These are phyloP conservation scores for Acarospora socialis DNA, from an alignment of 2,329 filamentous ascomycete genomes.

Conservation along the genomic window DNA sequence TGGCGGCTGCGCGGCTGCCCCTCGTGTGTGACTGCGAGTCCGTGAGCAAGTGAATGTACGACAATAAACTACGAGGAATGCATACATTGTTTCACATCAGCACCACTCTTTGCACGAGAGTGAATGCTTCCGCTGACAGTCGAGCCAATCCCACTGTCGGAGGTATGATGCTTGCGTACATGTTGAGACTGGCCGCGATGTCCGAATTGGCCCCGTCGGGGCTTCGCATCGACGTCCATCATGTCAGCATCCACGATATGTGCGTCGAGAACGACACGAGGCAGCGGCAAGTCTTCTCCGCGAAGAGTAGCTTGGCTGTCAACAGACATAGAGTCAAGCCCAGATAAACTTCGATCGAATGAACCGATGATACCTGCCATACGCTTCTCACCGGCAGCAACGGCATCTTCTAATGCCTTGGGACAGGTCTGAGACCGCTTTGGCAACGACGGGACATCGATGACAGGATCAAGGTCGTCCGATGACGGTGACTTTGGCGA, in stretches of 20 bases:
- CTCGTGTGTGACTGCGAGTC: too few species aligned
- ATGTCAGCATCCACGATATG: constrained; percentile 34
- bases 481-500: constrained; percentile 28
- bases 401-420: constrained; percentile 49
- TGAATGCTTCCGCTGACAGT: constrained; percentile 52
- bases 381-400: constrained; percentile 54
- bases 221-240: constrained; percentile 20
- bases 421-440: constrained; percentile 50
- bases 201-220: constrained; percentile 17
- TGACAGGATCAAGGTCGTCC: constrained; percentile 27
- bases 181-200: constrained; percentile 24
- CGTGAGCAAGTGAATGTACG: too few species aligned
- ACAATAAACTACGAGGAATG: constrained; percentile 30
- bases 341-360: constrained; percentile 48
- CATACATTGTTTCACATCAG: constrained; percentile 24
- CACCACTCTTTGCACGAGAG: constrained; percentile 31
- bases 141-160: constrained; percentile 78
- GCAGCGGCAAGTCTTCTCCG: constrained; percentile 46
- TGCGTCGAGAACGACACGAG: constrained; percentile 44
- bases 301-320: constrained; percentile 30
- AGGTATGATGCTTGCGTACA: constrained; percentile 49
- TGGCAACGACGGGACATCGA: constrained; percentile 36
- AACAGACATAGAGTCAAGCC: constrained; percentile 25
- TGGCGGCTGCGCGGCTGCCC: too few species aligned
- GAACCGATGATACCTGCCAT: constrained; percentile 51